These are phyloP conservation scores for Musa troglodytarum DNA, from an alignment of 176 grass and related monocot genomes.

Conservation along the genomic window DNA sequence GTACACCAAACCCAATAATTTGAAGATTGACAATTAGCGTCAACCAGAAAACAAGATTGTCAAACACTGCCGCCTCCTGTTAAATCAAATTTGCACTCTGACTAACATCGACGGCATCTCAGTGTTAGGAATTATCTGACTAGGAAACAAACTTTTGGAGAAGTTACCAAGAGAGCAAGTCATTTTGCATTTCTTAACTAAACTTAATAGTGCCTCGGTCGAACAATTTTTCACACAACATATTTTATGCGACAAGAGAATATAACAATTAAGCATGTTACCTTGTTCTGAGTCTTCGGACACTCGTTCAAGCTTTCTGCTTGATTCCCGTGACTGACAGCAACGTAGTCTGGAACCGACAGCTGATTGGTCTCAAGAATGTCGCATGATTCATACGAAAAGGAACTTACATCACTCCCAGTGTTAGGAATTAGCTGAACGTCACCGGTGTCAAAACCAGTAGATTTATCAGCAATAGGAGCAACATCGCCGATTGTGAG, in stretches of 20 bases:
- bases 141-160: no score
- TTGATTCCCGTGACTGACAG: neutral
- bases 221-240: neutral
- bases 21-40: neutral
- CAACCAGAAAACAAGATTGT: neutral
- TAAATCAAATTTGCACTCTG: neutral
- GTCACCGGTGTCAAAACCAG: constrained; percentile 6
- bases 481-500: constrained; percentile 21
- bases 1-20: neutral
- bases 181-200: no score
- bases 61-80: neutral
- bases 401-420: neutral
- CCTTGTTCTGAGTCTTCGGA: neutral
- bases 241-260: no score
- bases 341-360: neutral
- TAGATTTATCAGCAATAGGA: constrained; percentile 18
- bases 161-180: no score
- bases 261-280: neutral
- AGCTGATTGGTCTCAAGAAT: neutral
- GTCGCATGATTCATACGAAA: neutral
- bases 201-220: neutral
- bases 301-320: neutral
- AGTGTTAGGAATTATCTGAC: no score
- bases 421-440: constrained; percentile 20
- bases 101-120: neutral